These are phyloP conservation scores for Ramalina intermedia DNA, from an alignment of 495 filamentous ascomycete species.

Conservation along the genomic window DNA sequence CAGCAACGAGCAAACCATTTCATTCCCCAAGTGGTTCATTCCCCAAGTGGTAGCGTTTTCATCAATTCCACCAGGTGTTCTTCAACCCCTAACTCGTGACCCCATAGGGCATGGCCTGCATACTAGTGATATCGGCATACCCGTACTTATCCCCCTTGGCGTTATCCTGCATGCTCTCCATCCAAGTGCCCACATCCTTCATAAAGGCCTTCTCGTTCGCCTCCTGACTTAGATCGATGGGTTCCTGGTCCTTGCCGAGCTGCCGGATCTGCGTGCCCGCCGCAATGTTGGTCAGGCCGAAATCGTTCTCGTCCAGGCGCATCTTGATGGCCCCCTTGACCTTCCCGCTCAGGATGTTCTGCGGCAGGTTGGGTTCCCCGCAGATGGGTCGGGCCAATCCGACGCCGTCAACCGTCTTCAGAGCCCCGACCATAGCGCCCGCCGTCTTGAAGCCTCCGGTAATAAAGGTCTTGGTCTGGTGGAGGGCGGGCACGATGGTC, in stretches of 20 bases:
- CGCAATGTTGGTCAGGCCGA: slow-evolving; percentile 28
- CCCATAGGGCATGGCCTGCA: slow-evolving; percentile 20
- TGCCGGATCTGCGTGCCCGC: slow-evolving; percentile 37
- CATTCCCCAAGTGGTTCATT: too few relatives aligned
- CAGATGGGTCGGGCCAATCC: slow-evolving; percentile 39
- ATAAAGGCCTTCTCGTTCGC: slow-evolving; percentile 27
- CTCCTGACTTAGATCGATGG: slow-evolving; percentile 33
- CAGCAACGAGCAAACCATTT: too few relatives aligned
- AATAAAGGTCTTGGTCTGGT: slow-evolving; percentile 40
- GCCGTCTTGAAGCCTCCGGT: slow-evolving; percentile 49
- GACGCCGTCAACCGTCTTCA: slow-evolving; percentile 41
- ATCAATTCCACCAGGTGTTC: neutral
- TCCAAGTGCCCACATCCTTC: slow-evolving; percentile 27
- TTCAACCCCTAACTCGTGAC: slow-evolving; percentile 1
- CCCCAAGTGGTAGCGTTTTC: too few relatives aligned
- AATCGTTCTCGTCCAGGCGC: slow-evolving; percentile 30
- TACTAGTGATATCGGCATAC: slow-evolving; percentile 25
- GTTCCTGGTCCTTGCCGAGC: slow-evolving; percentile 37
- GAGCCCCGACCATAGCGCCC: slow-evolving; percentile 45
- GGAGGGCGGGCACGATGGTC: slow-evolving; percentile 37
- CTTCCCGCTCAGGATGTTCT: slow-evolving; percentile 32
- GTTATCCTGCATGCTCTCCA: slow-evolving; percentile 23
- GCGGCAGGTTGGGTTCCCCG: slow-evolving; percentile 36
- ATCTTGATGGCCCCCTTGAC: slow-evolving; percentile 31
- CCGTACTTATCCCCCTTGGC: slow-evolving; percentile 21